Conservation (phyloP, 352 stramenopile species). For the Pelagophyceae sp. region DNA sequence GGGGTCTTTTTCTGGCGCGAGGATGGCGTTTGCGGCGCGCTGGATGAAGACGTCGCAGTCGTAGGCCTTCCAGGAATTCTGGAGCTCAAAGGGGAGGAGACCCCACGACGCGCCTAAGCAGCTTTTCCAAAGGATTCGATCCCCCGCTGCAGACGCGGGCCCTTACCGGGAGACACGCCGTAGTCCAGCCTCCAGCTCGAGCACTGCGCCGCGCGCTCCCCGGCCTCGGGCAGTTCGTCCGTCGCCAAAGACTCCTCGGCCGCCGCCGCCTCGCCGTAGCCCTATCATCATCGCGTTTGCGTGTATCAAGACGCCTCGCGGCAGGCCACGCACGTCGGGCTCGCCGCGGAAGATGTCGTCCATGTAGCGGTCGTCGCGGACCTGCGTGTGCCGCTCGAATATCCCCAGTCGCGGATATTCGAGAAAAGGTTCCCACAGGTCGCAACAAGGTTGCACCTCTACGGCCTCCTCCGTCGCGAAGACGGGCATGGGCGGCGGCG, state of each 20-base stretch:
- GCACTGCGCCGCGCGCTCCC: background rate
- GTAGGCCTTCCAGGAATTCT: background rate
- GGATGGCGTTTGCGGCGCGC: background rate
- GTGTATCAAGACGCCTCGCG: background rate
- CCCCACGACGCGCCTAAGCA: slow-evolving; percentile 5
- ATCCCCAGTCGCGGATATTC: background rate
- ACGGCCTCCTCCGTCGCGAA: background rate
- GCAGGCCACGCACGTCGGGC: slow-evolving; percentile 2
- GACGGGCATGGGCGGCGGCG: slow-evolving; percentile 3
- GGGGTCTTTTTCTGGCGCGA: too few species aligned
- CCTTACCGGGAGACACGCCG: background rate
- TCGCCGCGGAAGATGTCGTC: slow-evolving; percentile 3
- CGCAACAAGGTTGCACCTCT: too few species aligned
- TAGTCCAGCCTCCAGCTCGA: background rate
- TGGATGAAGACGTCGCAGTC: slow-evolving; percentile 20
- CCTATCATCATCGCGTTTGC: too few species aligned
- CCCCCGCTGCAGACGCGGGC: background rate
- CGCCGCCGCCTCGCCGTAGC: background rate
- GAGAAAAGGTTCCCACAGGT: too few species aligned
- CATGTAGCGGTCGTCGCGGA: background rate
- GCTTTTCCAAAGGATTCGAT: background rate
- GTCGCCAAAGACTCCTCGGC: background rate
- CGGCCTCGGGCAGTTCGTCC: background rate
- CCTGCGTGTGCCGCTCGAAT: background rate
- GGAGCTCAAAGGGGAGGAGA: background rate